Conservation (phyloP, 768 basidiomycete species). For the Dictyophora rubrovolvata region DNA sequence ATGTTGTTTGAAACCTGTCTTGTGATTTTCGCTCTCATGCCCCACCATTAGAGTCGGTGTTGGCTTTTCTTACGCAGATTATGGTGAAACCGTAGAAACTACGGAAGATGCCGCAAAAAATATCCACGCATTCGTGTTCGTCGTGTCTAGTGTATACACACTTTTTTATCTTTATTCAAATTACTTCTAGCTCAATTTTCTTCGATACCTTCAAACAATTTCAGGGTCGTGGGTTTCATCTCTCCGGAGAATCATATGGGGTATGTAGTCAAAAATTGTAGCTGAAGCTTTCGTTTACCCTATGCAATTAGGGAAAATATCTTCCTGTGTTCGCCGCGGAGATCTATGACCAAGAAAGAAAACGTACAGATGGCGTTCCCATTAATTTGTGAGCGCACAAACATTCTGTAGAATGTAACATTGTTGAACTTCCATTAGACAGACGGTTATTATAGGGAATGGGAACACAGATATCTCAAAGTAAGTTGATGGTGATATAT, state of each 20-base stretch:
- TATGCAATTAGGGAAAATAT: slow-evolving; percentile 44
- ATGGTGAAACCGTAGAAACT: slow-evolving; percentile 56
- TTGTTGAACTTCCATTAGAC: background rate
- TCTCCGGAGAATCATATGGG: slow-evolving; percentile 67
- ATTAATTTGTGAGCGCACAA: background rate
- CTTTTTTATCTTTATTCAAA: background rate
- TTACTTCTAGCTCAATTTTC: slow-evolving; percentile 42
- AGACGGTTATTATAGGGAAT: slow-evolving; percentile 28
- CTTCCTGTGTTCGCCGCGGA: slow-evolving; percentile 68
- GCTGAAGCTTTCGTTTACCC: background rate
- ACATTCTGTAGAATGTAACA: background rate
- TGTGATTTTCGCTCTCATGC: slow-evolving; percentile 2
- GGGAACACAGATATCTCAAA: slow-evolving; percentile 49
- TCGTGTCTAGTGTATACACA: background rate
- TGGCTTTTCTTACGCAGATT: slow-evolving; percentile 64
- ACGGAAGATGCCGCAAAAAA: slow-evolving; percentile 77
- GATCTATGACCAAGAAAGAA: slow-evolving; percentile 62
- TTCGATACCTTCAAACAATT: slow-evolving; percentile 72
- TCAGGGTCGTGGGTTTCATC: slow-evolving; percentile 54
- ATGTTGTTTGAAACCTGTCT: slow-evolving; percentile 19
- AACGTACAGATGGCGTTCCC: background rate
- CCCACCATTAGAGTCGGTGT: slow-evolving; percentile 44
- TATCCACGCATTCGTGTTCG: slow-evolving; percentile 53
- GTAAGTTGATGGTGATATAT: slow-evolving; percentile 20
- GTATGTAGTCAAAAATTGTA: slow-evolving; percentile 27